Percentiles rank a stretch among this genome's conserved stretches.
Conservation (phyloP, 225 moss, liverwort and hornwort species). For the Physcomitrellopsis africana region DNA sequence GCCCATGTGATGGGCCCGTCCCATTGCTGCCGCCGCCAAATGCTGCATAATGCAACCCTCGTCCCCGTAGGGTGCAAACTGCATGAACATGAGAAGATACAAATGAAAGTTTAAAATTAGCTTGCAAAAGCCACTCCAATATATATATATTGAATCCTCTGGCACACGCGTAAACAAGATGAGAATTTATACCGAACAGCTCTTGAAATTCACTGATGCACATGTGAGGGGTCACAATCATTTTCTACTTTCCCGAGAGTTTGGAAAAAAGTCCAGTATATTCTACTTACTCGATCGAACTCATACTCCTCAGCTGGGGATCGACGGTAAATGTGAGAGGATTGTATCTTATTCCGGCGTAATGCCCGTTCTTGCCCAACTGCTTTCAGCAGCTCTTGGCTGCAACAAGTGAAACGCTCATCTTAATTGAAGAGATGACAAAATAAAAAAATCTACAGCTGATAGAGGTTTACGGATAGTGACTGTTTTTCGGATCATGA, state of each 20-base stretch:
- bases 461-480: no score
- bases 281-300: slow-evolving; percentile 59
- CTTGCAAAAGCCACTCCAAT: no score
- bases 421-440: background rate
- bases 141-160: background rate
- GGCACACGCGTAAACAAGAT: background rate
- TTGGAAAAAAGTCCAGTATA: background rate
- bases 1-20: slow-evolving; percentile 59
- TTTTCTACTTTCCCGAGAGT: background rate
- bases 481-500: no score
- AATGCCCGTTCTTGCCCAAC: slow-evolving; percentile 68
- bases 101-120: slow-evolving; percentile 26
- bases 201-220: background rate
- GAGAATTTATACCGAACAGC: background rate
- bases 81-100: slow-evolving; percentile 43
- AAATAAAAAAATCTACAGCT: background rate
- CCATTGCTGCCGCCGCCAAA: slow-evolving; percentile 66
- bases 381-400: slow-evolving; percentile 69
- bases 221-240: background rate
- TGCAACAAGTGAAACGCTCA: slow-evolving; percentile 26
- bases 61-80: slow-evolving; percentile 68
- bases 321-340: slow-evolving; percentile 55
- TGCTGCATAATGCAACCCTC: slow-evolving; percentile 75
- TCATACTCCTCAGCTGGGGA: slow-evolving; percentile 65
- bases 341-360: slow-evolving; percentile 56